Evolutionary conservation across 2,329 filamentous ascomycete genomes (phyloP), one percentile per base, ranked within the genome.

Genomic region (Aureobasidium melanogenum): DNA sequence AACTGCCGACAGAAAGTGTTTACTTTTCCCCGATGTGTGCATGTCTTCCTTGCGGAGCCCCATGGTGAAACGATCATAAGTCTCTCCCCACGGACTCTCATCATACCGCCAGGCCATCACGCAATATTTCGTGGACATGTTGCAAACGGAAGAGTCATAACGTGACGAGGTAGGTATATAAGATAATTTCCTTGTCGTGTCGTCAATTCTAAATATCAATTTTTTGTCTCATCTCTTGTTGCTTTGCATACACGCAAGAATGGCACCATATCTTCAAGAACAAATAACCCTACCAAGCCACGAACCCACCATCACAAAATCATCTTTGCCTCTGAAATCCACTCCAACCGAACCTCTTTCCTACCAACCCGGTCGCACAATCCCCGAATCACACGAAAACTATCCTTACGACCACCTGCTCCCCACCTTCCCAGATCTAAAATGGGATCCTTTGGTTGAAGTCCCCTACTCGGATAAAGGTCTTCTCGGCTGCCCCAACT

Each of bases 401-500:
- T 83, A 84, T 66, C 74, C 79, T 44, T 74, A 81, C 63, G 78
- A 83, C 36, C 75, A 83, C 56, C 74, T 84, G 8, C 74, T 76
- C 8, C 80, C 81, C 19, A 73, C 69, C 9, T 84, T 84, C 64
- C 81, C 82, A 3, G 73, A 82, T 24, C 65, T 83, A 62, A 73
- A 77, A 19, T 51, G 47, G 47, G 47, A 36, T 10, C 47, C 47
- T 15, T 69, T 84, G 36, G 72, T 72, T 32, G 74, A 81, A 41
- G 70, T 79, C 0, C 74, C 76, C 0, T 82, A 84, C 63, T 67
- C 75, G 55, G 82, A 84, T 66, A 82, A 80, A 66, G 82, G 81
- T 5, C 70, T 80, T 43, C 73, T 78, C 26, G 82, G 81, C n/a
- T 77, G 82, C 62, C 75, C 79, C 5, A 72, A 78, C 22, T 84